Evolutionary conservation across 441 rosid genomes (phyloP), one percentile per base, ranked within the genome.

Genomic region (Croton laevigatus): DNA sequence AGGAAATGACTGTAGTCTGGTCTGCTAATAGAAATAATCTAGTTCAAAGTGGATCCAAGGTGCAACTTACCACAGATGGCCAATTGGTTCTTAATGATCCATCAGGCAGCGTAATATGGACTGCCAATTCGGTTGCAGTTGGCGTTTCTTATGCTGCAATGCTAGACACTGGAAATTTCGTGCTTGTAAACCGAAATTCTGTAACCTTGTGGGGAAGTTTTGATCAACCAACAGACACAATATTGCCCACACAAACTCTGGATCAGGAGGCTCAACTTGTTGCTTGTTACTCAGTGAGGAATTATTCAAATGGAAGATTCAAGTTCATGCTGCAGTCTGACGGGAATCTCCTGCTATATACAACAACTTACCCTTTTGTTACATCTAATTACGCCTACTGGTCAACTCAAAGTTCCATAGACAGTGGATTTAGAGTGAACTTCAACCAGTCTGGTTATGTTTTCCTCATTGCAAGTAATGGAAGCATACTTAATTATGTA

Each of bases 1-100:
- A 75, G 6, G 27, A 70, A 37, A 37, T 22, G 32, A 59, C 81
- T 62, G 67, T 69, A 55, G 80, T 83, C 37, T 82, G 88, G 88
- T 75, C 68, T 51, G 81, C 84, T 8, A 51, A 71, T 23, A 16
- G 61, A 23, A 44, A 71, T 10, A 36, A 62, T 62, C 67, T 32
- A 12, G 83, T 13, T 0, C 74, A 62, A 7, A 58, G 34, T 36
- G 82, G 84, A 45, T 81, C 85, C 20, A 73, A 14, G 58, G 22
- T 81, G 44, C 36, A 2, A 38, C 72, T 81, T 2, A 76, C 78
- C 8, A 10, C 66, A 45, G 69, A 68, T 13, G 58, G 75, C 0
- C 72, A 71, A 27, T 51, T 83, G 17, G 72, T 76, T 14, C 81
- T 88, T 34, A 69, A 53, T 36, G 80, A 64, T 53, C 71, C 73